Base-by-base conservation (phyloP, 139 green algal genomes). In the Zygnema circumcarinatum region DNA sequence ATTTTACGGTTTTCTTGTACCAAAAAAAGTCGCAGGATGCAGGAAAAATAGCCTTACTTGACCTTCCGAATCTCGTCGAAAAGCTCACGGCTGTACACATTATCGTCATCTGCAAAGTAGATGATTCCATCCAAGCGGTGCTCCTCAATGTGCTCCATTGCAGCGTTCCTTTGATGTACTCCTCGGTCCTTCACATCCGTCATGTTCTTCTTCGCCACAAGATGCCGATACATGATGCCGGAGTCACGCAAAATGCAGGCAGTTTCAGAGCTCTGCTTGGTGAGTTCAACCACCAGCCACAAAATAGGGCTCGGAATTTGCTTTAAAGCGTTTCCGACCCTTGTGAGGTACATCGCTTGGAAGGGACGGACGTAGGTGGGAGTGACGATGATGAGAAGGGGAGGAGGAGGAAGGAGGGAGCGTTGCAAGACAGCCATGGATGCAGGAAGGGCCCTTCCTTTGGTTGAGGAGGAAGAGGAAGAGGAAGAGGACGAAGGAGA, bases 31-130 rank as follows among this genome's bases (percentile, higher is more conserved):
- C n/a, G n/a, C n/a, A n/a, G n/a, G n/a, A n/a, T n/a, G n/a, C n/a
- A 3, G 1, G 1, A 33, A 20, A 7, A 68, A 52, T 69, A 52
- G 39, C 25, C 79, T 38, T 62, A 86, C 79, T 54, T 80, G 21
- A 87, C 38, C 25, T 11, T 32, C 1, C 81, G 81, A n/a, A 87
- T 87, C 81, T 87, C 81, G 29, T 87, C 81, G 47, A 87, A 87
- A 1, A 87, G 81, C 67, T 87, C 35, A 0, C 39, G 67, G 31
- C 40, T 38, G 67, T 87, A 87, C n/a, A 81, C 40, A 32, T 87
- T 87, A n/a, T 87, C 81, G 2, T 87, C 81, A 20, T 87, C 81
- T 29, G 81, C 81, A 38, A 87, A 87, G 81, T 87, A 87, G 31
- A 87, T 41, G 36, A 87, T 87, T 32, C 67, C 81, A 47, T 87